phyloP scores from a whole-genome alignment of 345 rosid species.

The Populus tremula region DNA sequence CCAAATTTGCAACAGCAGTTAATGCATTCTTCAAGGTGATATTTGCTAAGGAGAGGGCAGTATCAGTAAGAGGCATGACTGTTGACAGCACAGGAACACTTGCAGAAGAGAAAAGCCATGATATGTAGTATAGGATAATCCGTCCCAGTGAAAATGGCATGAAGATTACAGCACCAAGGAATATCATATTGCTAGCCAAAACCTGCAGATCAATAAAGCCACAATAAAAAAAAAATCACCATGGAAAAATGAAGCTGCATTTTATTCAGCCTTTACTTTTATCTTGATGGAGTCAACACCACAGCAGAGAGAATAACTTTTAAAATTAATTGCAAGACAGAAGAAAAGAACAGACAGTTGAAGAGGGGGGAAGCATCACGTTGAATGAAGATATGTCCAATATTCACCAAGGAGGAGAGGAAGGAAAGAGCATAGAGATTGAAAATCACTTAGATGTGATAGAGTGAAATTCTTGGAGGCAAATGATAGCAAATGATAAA shows the following conservation, averaged over 20 bases:
- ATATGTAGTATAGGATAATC: conserved; percentile 54
- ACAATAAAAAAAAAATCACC: neutral
- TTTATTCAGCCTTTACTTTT: neutral
- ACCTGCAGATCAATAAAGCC: conserved; percentile 58
- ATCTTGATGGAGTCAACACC: neutral
- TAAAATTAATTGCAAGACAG: neutral
- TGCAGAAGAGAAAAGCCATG: conserved; percentile 88
- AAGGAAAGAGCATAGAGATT: neutral
- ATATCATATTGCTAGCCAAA: conserved; percentile 96
- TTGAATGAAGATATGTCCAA: neutral
- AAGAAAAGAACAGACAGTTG: neutral
- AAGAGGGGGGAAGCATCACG: neutral
- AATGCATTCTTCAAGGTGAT: conserved; percentile 66
- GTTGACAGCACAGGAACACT: conserved; percentile 62
- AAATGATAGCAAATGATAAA: neutral
- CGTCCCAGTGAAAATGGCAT: conserved; percentile 94
- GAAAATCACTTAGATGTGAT: neutral
- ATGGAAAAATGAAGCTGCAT: neutral
- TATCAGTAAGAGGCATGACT: conserved; percentile 59
- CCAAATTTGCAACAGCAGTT: conserved; percentile 70
- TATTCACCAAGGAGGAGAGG: neutral
- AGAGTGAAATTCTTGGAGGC: neutral
- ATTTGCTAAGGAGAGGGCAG: conserved; percentile 71
- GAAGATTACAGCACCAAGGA: conserved; percentile 93
- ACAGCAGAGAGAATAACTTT: neutral